These are phyloP conservation scores for Collybia mongolica DNA, from an alignment of 768 basidiomycete species.

Conservation along the genomic window DNA sequence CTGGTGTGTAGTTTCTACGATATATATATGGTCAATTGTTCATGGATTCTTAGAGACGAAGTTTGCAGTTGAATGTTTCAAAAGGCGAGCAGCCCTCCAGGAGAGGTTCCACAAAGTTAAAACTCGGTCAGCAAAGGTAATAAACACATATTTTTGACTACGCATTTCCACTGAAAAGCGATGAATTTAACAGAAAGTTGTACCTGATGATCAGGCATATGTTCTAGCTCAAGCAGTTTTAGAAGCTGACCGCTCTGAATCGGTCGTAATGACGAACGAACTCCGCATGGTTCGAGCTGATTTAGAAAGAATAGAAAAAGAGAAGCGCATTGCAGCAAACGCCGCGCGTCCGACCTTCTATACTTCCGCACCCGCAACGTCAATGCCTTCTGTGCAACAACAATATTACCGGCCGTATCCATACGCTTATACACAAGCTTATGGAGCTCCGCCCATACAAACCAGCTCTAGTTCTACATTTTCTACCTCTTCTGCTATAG, in stretches of 20 bases:
- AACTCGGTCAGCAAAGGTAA: conserved; percentile 59
- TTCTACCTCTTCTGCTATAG: conserved; percentile 22
- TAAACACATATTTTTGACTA: too few species aligned
- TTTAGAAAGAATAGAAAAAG: conserved; percentile 65
- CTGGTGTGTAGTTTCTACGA: conserved; percentile 33
- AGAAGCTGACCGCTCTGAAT: conserved; percentile 67
- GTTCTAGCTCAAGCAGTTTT: conserved; percentile 60
- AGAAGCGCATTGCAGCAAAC: conserved; percentile 55
- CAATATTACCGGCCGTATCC: conserved; percentile 68
- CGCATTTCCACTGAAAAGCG: background rate
- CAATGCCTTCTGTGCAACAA: conserved; percentile 34
- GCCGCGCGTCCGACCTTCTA: conserved; percentile 43
- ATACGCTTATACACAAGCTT: conserved; percentile 64
- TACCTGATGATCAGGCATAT: conserved; percentile 63
- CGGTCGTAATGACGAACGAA: conserved; percentile 53
- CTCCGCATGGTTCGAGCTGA: conserved; percentile 62
- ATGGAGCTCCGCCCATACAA: conserved; percentile 30
- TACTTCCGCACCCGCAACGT: conserved; percentile 24
- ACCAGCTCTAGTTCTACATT: conserved; percentile 32
- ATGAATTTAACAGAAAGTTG: conserved; percentile 45
- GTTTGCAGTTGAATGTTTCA: conserved; percentile 67
- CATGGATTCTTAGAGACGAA: conserved; percentile 52
- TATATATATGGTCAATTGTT: background rate
- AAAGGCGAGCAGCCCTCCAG: conserved; percentile 52
- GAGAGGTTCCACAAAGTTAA: conserved; percentile 56